Base-by-base conservation (phyloP, 352 stramenopile species). In the Pythium scleroteichum region DNA sequence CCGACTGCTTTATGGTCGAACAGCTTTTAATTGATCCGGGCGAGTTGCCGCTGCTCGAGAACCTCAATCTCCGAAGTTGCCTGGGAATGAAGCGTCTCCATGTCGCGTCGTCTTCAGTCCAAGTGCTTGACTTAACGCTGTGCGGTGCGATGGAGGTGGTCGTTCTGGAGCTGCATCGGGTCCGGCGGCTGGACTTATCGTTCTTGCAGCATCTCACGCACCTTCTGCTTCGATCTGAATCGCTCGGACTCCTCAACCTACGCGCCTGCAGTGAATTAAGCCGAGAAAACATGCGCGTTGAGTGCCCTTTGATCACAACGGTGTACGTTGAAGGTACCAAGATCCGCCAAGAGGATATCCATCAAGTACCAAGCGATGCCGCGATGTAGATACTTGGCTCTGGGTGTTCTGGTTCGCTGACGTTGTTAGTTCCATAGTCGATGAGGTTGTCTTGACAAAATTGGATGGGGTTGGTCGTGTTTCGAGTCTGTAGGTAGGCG, bases 201-300 rank as follows among this genome's bases (percentile, higher is more conserved):
- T 87, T 79, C 24, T 63, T 90, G 27, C 80, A 80, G 62, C 71
- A 66, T 16, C 61, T 92, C 45, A 82, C 68, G 22, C 69, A 87
- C 27, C 47, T 90, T 47, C 79, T 76, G 45, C 66, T 92, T 26
- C 72, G 70, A 19, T 79, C 78, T 9, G 54, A 62, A 19, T 68
- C 71, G 5, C 63, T 92, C 6, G 63, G 54, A 3, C 47, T 55
- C 17, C 58, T 90, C 16, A 79, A 78, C 19, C 59, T 92, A 2
- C 71, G 59, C n/a, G 77, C 74, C 13, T 85, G 77, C 49, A 66
- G 39, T 6, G 69, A 75, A 40, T 64, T 92, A 3, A 51, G 55
- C 42, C 71, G 50, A 5, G 62, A 68, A 50, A 75, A 73, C 19
- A 65, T 74, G 0, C 64, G 54, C 16, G 52, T 87, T 32, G 44